Percentiles rank a stretch among this genome's conserved stretches.
Evolutionary conservation across 2,329 filamentous ascomycete species (phyloP).

Genomic region (Cordyceps tenuipes): DNA sequence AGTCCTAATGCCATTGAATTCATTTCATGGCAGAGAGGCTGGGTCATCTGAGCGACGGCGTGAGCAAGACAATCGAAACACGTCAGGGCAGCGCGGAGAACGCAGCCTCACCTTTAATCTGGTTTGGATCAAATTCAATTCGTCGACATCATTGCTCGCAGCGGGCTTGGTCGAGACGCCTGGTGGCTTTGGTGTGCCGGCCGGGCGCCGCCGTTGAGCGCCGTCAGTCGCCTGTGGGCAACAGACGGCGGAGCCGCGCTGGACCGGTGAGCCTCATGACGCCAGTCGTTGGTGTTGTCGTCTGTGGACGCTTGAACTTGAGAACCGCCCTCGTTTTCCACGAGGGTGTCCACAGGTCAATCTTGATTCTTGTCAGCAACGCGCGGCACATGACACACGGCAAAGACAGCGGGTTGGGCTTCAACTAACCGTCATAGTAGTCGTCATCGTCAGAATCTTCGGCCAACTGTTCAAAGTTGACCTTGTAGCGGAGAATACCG

Average conservation of each 20-base stretch:
- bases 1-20: constrained; percentile 6
- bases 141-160: constrained; percentile 59
- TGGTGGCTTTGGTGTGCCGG: constrained; percentile 36
- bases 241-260: constrained; percentile 35
- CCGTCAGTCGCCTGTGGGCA: constrained; percentile 39
- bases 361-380: constrained; percentile 43
- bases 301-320: constrained; percentile 46
- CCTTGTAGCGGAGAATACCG: constrained; percentile 95
- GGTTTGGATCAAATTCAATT: constrained; percentile 37
- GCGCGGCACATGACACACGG: background rate
- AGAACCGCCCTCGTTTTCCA: constrained; percentile 73
- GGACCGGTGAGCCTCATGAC: constrained; percentile 32
- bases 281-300: constrained; percentile 34
- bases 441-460: constrained; percentile 91
- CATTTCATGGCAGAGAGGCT: constrained; percentile 10
- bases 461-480: constrained; percentile 98
- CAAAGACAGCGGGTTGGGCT: constrained; percentile 8
- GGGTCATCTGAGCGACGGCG: constrained; percentile 1
- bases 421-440: constrained; percentile 63
- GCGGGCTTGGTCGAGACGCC: constrained; percentile 56
- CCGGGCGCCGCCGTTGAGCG: constrained; percentile 38
- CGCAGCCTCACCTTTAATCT: constrained; percentile 9
- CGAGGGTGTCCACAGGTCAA: constrained; percentile 89
- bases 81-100: background rate
- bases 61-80: background rate